phyloP scores from a whole-genome alignment of 192 early-diverging fungal species.

The Oehlia diaphana region DNA sequence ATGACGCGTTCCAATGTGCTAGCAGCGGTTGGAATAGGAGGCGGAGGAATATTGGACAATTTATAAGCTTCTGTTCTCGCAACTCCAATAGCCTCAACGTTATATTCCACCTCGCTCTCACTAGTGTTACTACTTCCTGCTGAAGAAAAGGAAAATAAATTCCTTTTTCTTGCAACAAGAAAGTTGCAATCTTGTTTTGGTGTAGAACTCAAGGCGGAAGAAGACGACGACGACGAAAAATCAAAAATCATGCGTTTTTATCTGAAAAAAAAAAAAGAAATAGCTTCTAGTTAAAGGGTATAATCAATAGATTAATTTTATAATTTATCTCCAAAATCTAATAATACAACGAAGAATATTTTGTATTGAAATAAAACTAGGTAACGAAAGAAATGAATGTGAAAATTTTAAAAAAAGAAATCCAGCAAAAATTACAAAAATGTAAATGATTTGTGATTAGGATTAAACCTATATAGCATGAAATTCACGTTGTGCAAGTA shows the following conservation, averaged over 20 bases:
- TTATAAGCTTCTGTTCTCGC: not conserved
- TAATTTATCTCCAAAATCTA: no score
- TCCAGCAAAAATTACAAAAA: no score
- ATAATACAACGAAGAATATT: no score
- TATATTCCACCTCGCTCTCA: slow-evolving; percentile 5
- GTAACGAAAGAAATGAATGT: no score
- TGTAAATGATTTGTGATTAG: no score
- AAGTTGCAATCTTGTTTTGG: slow-evolving; percentile 19
- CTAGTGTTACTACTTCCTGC: slow-evolving; percentile 4
- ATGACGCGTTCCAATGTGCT: slow-evolving; percentile 16
- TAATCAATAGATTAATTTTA: no score
- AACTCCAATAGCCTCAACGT: not conserved
- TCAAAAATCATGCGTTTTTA: slow-evolving; percentile 36
- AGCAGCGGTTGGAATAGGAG: not conserved
- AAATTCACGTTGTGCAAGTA: not conserved
- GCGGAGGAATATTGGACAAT: not conserved
- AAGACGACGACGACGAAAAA: not conserved
- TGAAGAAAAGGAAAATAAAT: slow-evolving; percentile 22
- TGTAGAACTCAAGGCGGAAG: slow-evolving; percentile 7
- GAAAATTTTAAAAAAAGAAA: no score
- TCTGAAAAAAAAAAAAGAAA: not conserved
- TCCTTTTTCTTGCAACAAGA: slow-evolving; percentile 25
- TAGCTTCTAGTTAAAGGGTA: not conserved
- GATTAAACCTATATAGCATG: not conserved
- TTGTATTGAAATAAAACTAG: not conserved